Conservation (phyloP, 2,329 filamentous ascomycete genomes). For the Pleomassaria siparia region DNA sequence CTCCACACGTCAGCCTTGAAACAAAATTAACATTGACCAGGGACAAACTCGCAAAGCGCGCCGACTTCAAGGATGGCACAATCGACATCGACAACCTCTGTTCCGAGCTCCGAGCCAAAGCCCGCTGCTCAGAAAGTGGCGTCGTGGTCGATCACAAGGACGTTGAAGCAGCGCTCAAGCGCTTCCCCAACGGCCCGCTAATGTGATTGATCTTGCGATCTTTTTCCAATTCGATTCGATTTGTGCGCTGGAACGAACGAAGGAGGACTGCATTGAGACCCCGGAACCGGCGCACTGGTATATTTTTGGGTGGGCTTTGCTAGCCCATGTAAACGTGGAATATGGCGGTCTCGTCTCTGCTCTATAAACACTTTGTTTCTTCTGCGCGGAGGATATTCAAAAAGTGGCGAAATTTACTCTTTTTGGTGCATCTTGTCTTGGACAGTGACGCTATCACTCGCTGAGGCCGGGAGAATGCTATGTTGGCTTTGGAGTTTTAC, state of each 20-base stretch:
- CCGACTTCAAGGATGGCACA: conserved; percentile 84
- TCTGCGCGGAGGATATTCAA: background rate
- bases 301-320: conserved; percentile 8
- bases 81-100: conserved; percentile 94
- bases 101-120: conserved; percentile 90
- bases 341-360: background rate
- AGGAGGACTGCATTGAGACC: conserved; percentile 15
- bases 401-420: background rate
- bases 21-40: conserved; percentile 57
- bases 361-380: background rate
- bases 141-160: conserved; percentile 88
- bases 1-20: background rate
- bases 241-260: conserved; percentile 1
- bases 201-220: conserved; percentile 5
- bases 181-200: conserved; percentile 39
- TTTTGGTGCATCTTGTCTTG: background rate
- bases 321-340: conserved; percentile 3
- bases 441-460: background rate
- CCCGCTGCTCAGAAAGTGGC: conserved; percentile 88
- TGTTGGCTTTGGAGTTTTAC: background rate
- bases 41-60: conserved; percentile 86
- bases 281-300: conserved; percentile 17
- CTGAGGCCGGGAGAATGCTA: background rate
- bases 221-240: background rate
- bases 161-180: conserved; percentile 66